Base-by-base conservation (phyloP, 768 basidiomycete genomes). In the Candolleomyces efflorescens region DNA sequence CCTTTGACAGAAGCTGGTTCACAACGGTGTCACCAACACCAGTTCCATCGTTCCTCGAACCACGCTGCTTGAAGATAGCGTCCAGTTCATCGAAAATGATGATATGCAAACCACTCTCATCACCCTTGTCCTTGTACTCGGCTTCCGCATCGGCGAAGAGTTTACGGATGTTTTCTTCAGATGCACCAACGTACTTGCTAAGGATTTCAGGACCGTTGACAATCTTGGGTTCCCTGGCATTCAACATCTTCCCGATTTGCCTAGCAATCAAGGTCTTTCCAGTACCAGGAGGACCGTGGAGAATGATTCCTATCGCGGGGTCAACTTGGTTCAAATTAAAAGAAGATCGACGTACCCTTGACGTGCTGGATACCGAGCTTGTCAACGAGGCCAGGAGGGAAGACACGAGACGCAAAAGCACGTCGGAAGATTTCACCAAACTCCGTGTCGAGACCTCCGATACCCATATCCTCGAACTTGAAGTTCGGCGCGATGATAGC, bases 391-490 rank as follows among this genome's bases (percentile, higher is more conserved):
- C 85, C 93, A 0, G 95, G 95, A 41, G 97, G 97, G 74, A 98
- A 99, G n/a, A 99, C 94, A 47, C 97, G 92, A 49, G 90, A 93
- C 0, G 97, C 95, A 68, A 99, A 99, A 0, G 97, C 97, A 66
- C 97, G 90, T 69, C 97, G 91, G 79, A 99, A 99, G 67, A 99
- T 99, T 44, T 93, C 87, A 56, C 85, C 85, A 68, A 99, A 99
- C 69, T 99, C 97, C 7, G 84, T 79, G 70, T 99, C 97, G 36
- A 99, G 78, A 66, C 97, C 97, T 67, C 97, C 97, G 66, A 99
- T 98, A 17, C 97, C 97, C 96, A 99, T 98, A 70, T 99, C 97
- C 67, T 96, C 92, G 61, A 99, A 99, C 72, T 97, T 98, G 83
- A 99, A 99, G 73, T 98, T 98, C 1, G 97, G 94, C 0, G 94